Percentiles rank a stretch among this genome's conserved stretches.
These are phyloP conservation scores for Austroboletus novae-zelandiae DNA, from an alignment of 1,284 basidiomycete species.

Conservation along the genomic window DNA sequence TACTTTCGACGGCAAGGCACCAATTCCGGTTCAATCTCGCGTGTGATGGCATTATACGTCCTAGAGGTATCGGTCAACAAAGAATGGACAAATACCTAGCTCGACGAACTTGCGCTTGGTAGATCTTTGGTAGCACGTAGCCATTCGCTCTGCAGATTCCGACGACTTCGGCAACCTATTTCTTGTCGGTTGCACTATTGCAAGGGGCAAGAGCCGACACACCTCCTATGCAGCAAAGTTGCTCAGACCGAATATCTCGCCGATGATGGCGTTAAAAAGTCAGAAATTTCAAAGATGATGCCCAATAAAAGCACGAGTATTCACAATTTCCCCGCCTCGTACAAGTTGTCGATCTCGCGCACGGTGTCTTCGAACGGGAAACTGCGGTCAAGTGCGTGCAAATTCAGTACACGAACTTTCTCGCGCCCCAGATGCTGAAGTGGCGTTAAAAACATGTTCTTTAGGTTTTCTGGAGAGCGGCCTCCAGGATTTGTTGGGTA, in stretches of 20 bases:
- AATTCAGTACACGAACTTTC: slow-evolving; percentile 44
- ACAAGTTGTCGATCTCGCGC: slow-evolving; percentile 45
- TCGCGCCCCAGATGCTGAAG: slow-evolving; percentile 29
- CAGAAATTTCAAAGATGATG: neutral
- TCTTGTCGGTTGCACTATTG: neutral
- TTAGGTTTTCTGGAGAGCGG: slow-evolving; percentile 32
- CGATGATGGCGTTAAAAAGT: slow-evolving; percentile 1
- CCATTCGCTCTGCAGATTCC: slow-evolving; percentile 49
- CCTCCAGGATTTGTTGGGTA: slow-evolving; percentile 35
- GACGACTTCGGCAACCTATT: slow-evolving; percentile 53
- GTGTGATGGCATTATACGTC: slow-evolving; percentile 54
- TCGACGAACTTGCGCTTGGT: slow-evolving; percentile 40
- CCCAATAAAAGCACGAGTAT: slow-evolving; percentile 1
- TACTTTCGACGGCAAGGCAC: slow-evolving; percentile 56
- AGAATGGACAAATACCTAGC: neutral
- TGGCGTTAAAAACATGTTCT: slow-evolving; percentile 34
- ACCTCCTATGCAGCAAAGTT: slow-evolving; percentile 31
- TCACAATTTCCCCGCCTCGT: slow-evolving; percentile 38
- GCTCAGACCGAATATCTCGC: slow-evolving; percentile 31
- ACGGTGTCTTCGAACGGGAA: slow-evolving; percentile 50
- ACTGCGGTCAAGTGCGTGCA: slow-evolving; percentile 51
- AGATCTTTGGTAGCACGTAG: slow-evolving; percentile 52
- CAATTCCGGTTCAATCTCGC: slow-evolving; percentile 53
- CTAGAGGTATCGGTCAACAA: slow-evolving; percentile 15
- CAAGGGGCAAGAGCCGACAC: neutral